Evolutionary conservation across 2,329 filamentous ascomycete species (phyloP).

Genomic region (Colletotrichum plurivorum): DNA sequence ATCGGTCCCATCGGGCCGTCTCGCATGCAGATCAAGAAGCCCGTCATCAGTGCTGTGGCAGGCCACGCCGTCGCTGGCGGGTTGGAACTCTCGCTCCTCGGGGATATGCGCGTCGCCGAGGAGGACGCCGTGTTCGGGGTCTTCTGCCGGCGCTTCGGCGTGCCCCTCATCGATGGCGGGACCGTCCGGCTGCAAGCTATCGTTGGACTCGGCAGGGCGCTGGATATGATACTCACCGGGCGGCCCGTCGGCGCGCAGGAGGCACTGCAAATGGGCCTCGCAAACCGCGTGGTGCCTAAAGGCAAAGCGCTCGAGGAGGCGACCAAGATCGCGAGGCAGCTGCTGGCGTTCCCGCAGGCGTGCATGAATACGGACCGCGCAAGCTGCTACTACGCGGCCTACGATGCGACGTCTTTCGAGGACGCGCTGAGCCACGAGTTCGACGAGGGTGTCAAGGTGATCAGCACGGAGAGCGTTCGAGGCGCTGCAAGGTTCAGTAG

Average conservation of each 20-base stretch:
- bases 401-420: slow-evolving; percentile 61
- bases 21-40: slow-evolving; percentile 63
- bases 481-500: slow-evolving; percentile 23
- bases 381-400: slow-evolving; percentile 64
- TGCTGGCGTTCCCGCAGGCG: slow-evolving; percentile 64
- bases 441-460: slow-evolving; percentile 56
- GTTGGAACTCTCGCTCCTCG: no score
- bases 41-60: slow-evolving; percentile 66
- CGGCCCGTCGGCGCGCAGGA: no score
- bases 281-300: slow-evolving; percentile 65
- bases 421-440: slow-evolving; percentile 66
- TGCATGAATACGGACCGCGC: slow-evolving; percentile 66
- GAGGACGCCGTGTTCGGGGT: no score
- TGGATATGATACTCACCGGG: no score
- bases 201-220: no score
- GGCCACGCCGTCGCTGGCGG: no score
- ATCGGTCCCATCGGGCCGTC: slow-evolving; percentile 67
- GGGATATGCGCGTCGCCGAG: no score
- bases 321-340: slow-evolving; percentile 58
- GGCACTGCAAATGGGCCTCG: slow-evolving; percentile 61
- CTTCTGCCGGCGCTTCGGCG: no score
- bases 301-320: slow-evolving; percentile 66
- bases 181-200: no score
- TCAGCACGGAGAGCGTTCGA: slow-evolving; percentile 57
- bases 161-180: no score